These are phyloP conservation scores for Salix brachista DNA, from an alignment of 345 rosid species.

Conservation along the genomic window DNA sequence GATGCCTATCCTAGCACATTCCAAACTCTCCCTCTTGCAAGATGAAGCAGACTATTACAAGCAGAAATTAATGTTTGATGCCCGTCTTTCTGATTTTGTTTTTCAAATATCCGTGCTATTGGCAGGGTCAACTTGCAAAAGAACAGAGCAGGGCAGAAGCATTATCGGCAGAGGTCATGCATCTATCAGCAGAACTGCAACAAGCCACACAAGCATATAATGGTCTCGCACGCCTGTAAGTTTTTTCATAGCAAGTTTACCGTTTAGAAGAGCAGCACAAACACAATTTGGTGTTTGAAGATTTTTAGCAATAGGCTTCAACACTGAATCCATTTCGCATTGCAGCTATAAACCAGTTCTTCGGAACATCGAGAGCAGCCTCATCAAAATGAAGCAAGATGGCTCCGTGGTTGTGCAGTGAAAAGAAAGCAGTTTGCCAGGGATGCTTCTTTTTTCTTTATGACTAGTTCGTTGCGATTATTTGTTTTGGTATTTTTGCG, in stretches of 20 bases:
- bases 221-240: conserved; percentile 72
- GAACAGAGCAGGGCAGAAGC: conserved; percentile 86
- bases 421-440: conserved; percentile 7
- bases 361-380: conserved; percentile 73
- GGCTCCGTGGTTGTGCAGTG: conserved; percentile 47
- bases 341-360: conserved; percentile 85
- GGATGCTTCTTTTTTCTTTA: neutral
- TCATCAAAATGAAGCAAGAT: conserved; percentile 85
- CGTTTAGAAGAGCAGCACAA: neutral
- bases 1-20: neutral
- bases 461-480: too few species aligned
- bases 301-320: neutral
- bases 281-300: neutral
- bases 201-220: conserved; percentile 74
- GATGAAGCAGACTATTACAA: neutral
- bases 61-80: neutral
- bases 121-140: conserved; percentile 66
- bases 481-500: neutral
- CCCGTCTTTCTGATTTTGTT: neutral
- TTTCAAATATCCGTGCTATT: neutral
- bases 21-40: neutral
- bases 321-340: conserved; percentile 6
- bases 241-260: neutral
- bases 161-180: conserved; percentile 77
- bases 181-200: conserved; percentile 71